Percentiles rank a stretch among this genome's conserved stretches.
Evolutionary conservation across 441 rosid genomes (phyloP).

Genomic region (Rhodomyrtus psidioides): DNA sequence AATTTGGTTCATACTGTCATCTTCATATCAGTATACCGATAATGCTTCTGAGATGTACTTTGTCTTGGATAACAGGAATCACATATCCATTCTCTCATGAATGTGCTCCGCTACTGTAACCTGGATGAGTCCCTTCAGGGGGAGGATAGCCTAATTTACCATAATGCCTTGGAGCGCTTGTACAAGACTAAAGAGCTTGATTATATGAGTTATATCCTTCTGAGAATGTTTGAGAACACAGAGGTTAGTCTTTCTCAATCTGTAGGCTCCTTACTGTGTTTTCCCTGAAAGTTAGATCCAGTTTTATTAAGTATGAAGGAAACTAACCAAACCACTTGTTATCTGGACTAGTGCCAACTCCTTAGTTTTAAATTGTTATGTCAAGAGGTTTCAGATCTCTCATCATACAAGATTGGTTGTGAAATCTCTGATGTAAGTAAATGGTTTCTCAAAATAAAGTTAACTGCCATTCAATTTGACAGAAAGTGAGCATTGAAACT

Average conservation of each 20-base stretch:
- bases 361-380: neutral
- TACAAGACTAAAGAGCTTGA: slow-evolving; percentile 94
- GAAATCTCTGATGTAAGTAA: neutral
- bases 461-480: neutral
- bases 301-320: neutral
- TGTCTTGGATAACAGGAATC: slow-evolving; percentile 46
- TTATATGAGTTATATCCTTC: slow-evolving; percentile 97
- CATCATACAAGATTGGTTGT: neutral
- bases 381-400: neutral
- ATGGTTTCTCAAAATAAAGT: neutral
- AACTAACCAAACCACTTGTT: neutral
- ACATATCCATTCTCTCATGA: slow-evolving; percentile 98
- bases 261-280: neutral
- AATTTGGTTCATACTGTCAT: neutral
- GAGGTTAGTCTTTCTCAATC: slow-evolving; percentile 36
- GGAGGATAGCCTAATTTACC: slow-evolving; percentile 90
- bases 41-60: slow-evolving; percentile 1
- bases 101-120: slow-evolving; percentile 96
- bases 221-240: slow-evolving; percentile 91
- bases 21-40: neutral
- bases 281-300: neutral
- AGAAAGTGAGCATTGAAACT: neutral
- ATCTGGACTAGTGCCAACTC: neutral
- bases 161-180: slow-evolving; percentile 77
- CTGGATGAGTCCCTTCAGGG: slow-evolving; percentile 95